These are phyloP conservation scores for Pseudogymnoascus sp. DNA, from an alignment of 2,329 filamentous ascomycete species.

Conservation along the genomic window DNA sequence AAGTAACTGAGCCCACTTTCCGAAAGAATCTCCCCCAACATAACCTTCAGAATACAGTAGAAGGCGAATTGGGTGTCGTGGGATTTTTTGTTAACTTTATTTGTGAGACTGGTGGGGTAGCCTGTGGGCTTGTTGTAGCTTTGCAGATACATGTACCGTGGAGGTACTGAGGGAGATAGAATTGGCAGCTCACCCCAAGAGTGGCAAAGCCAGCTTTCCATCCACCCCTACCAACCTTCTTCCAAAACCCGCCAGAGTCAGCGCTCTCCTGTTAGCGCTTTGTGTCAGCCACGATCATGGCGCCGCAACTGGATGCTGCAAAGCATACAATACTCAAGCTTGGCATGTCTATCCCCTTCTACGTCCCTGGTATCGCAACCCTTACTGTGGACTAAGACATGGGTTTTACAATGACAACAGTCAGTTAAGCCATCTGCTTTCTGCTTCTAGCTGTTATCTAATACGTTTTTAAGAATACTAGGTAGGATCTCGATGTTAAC, in stretches of 20 bases:
- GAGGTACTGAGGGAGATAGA: neutral
- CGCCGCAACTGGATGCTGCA: no score
- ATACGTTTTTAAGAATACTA: slow-evolving; percentile 19
- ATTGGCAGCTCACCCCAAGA: neutral
- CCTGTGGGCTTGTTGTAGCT: neutral
- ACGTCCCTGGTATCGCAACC: slow-evolving; percentile 12
- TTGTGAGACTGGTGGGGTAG: neutral
- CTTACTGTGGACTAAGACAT: slow-evolving; percentile 9
- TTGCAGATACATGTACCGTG: neutral
- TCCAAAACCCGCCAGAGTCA: neutral
- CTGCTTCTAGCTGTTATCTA: slow-evolving; percentile 19
- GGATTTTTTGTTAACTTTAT: neutral
- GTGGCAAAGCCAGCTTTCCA: neutral
- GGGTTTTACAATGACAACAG: slow-evolving; percentile 15
- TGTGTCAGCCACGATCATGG: no score
- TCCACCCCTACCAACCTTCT: neutral
- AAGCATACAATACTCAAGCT: slow-evolving; percentile 18
- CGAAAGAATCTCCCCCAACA: no score
- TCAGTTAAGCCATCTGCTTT: slow-evolving; percentile 17
- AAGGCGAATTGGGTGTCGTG: neutral
- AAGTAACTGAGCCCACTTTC: no score
- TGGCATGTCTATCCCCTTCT: slow-evolving; percentile 15
- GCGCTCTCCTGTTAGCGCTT: neutral
- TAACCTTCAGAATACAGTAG: no score
- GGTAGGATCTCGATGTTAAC: slow-evolving; percentile 18